Evolutionary conservation across 495 filamentous ascomycete genomes (phyloP), one percentile per base, ranked within the genome.

Genomic region (Astrothelium macrocarpum): DNA sequence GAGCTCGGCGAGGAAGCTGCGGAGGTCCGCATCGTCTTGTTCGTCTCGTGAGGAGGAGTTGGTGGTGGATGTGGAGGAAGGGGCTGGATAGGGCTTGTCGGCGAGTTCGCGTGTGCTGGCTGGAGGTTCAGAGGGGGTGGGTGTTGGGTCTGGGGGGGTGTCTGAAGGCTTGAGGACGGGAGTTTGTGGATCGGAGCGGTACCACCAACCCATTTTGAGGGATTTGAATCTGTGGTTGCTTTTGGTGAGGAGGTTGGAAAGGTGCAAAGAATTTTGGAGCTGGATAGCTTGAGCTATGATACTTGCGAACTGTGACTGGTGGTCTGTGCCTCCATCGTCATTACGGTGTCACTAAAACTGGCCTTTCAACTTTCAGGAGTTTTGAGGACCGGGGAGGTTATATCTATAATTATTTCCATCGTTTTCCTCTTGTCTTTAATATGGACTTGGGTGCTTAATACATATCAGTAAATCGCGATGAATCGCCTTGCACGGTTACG

Each of bases 11-110:
- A 88, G 77, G 69, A 88, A 76, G 64, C 82, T 72, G 39, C 78
- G 76, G 66, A 89, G 79, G 70, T 90, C 87, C 39, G 77, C 72
- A 56, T 88, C 83, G 62, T 84, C 82, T 71, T 80, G 71, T 70
- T 84, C 80, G 65, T 88, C 83, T 53, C 81, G 80, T 26, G 77
- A 76, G 61, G 78, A 71, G 73, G 78, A 71, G 72, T 77, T 69
- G 75, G 71, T 70, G 66, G 76, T n/a, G n/a, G n/a, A n/a, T n/a
- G n/a, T n/a, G n/a, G n/a, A 73, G 64, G 70, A 56, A 64, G 75
- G 66, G 45, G 18, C 31, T n/a, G 14, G n/a, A 59, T 58, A 62
- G n/a, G 64, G 59, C 39, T 31, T 16, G 39, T 67, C 58, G 20
- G 62, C 32, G 31, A 61, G 32, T 32, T 42, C 32, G 53, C 32